phyloP scores from a whole-genome alignment of 78 protist species.

The Bodo saltans region DNA sequence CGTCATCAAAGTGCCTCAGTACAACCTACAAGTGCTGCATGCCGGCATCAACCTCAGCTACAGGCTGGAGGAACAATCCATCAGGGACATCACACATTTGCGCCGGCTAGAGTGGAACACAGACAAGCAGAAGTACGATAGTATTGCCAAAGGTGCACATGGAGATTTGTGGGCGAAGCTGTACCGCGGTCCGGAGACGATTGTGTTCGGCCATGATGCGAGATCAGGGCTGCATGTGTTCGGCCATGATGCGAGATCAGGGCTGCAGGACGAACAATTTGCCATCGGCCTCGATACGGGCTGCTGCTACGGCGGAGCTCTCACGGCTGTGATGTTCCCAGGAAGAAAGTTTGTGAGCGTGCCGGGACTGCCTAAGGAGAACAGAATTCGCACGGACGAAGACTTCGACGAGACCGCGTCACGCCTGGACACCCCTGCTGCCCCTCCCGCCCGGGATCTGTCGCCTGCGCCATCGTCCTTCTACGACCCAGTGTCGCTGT shows the following conservation, averaged over 20 bases:
- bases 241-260: too few species aligned
- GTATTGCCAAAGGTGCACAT: too few species aligned
- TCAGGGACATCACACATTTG: background rate
- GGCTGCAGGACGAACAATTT: background rate
- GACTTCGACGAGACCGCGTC: too few species aligned
- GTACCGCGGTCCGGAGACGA: background rate
- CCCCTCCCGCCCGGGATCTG: too few species aligned
- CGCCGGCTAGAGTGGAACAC: background rate
- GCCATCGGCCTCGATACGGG: slow-evolving; percentile 34
- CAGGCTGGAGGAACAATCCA: background rate
- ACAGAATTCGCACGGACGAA: too few species aligned
- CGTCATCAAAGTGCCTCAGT: background rate
- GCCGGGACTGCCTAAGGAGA: too few species aligned
- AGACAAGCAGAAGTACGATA: background rate
- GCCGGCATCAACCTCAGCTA: background rate
- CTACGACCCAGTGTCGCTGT: too few species aligned
- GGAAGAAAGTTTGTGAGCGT: background rate
- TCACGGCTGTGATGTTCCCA: slow-evolving; percentile 15
- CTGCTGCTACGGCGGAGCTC: background rate
- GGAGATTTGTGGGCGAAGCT: background rate
- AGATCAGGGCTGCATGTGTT: too few species aligned
- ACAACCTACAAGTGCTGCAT: background rate
- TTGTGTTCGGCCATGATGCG: slow-evolving; percentile 34
- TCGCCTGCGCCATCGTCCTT: too few species aligned
- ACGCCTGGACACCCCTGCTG: too few species aligned